Percentiles rank a stretch among this genome's conserved stretches.
Evolutionary conservation across 352 stramenopile genomes (phyloP).

Genomic region (Pythium vanterpoolii): DNA sequence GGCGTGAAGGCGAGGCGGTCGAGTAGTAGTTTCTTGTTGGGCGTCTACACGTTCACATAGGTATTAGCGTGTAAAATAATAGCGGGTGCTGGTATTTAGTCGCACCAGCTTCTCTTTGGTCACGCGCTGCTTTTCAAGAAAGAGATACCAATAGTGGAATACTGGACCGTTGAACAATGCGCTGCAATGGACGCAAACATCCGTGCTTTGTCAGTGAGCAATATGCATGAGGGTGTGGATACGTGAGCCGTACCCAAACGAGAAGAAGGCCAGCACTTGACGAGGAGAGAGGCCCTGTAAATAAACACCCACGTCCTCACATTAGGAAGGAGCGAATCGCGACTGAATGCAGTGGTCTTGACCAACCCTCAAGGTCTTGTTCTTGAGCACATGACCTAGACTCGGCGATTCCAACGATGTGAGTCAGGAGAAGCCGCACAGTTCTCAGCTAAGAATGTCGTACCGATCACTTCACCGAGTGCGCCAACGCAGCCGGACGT

Average conservation of each 20-base stretch:
- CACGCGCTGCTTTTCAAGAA: slow-evolving; percentile 58
- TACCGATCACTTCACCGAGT: slow-evolving; percentile 66
- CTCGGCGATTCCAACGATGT: not conserved
- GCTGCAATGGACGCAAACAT: slow-evolving; percentile 16
- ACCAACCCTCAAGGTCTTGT: slow-evolving; percentile 58
- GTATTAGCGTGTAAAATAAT: not conserved
- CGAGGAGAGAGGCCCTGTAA: slow-evolving; percentile 51
- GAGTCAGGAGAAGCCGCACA: not conserved
- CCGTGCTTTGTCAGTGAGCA: not conserved
- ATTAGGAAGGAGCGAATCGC: no score
- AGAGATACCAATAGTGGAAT: slow-evolving; percentile 68
- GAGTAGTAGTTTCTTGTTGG: slow-evolving; percentile 74
- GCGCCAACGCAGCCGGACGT: slow-evolving; percentile 61
- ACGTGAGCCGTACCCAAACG: slow-evolving; percentile 40
- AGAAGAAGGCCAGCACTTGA: slow-evolving; percentile 69
- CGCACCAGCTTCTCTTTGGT: slow-evolving; percentile 63
- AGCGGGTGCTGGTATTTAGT: not conserved
- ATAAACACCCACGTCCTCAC: no score
- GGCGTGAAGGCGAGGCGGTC: slow-evolving; percentile 67
- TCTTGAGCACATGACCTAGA: slow-evolving; percentile 59
- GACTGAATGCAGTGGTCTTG: not conserved
- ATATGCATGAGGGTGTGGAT: not conserved
- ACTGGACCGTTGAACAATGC: slow-evolving; percentile 52
- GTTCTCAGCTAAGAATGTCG: not conserved
- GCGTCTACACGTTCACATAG: slow-evolving; percentile 29